Percentiles rank a stretch among this genome's conserved stretches.
Conservation (phyloP, 139 green algal species). For the Chlamydomonas asymmetrica region DNA sequence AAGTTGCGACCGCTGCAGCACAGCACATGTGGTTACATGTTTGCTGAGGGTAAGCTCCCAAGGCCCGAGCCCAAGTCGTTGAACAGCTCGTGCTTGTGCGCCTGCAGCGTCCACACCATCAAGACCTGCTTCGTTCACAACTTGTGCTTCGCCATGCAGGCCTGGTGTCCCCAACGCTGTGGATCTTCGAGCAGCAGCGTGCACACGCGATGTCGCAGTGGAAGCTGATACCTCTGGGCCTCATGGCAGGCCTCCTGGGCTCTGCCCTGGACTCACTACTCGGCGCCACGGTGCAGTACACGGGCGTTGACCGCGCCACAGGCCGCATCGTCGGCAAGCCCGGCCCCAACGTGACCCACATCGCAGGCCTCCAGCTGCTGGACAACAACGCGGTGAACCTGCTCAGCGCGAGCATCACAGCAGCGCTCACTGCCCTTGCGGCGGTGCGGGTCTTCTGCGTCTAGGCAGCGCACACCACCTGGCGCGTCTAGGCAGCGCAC, state of each 20-base stretch:
- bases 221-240: slow-evolving; percentile 60
- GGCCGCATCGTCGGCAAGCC: slow-evolving; percentile 49
- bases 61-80: no score
- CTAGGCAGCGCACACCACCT: no score
- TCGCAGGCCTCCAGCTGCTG: slow-evolving; percentile 46
- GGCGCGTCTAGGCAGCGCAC: no score
- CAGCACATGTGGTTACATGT: no score
- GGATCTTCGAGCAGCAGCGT: slow-evolving; percentile 52
- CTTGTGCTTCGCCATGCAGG: slow-evolving; percentile 18
- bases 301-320: slow-evolving; percentile 55
- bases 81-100: no score
- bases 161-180: slow-evolving; percentile 57
- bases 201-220: slow-evolving; percentile 49
- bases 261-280: slow-evolving; percentile 92
- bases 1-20: no score
- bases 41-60: no score
- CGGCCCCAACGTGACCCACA: slow-evolving; percentile 58
- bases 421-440: slow-evolving; percentile 31
- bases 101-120: no score
- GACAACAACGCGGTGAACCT: slow-evolving; percentile 60
- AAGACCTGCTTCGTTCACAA: no score
- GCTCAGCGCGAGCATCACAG: slow-evolving; percentile 28
- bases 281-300: slow-evolving; percentile 92
- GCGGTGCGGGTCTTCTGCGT: slow-evolving; percentile 40
- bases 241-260: slow-evolving; percentile 77